These are phyloP conservation scores for Luffa aegyptiaca DNA, from an alignment of 306 rosid genomes.

Conservation along the genomic window DNA sequence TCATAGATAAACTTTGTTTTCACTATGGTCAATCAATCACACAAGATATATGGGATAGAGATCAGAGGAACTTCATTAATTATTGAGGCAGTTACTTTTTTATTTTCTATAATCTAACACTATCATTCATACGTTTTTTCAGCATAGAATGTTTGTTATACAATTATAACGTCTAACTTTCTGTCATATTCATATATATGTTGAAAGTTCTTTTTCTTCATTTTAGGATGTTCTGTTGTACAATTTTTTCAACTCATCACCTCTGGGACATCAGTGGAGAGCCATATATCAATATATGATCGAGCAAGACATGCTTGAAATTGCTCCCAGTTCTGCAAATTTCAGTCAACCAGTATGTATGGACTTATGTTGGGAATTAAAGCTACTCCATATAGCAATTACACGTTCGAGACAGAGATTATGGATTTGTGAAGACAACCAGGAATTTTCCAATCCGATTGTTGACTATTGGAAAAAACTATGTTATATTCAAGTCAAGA, in stretches of 20 bases:
- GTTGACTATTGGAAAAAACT: slow-evolving; percentile 58
- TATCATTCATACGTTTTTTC: not conserved
- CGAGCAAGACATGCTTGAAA: slow-evolving; percentile 37
- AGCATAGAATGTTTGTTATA: not conserved
- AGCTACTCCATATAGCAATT: slow-evolving; percentile 53
- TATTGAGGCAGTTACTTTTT: not conserved
- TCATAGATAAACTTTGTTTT: not conserved
- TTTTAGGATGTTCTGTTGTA: slow-evolving; percentile 54
- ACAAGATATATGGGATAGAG: not conserved
- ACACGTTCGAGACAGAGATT: slow-evolving; percentile 53
- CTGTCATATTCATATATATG: not conserved
- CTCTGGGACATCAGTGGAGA: slow-evolving; percentile 47
- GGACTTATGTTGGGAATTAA: slow-evolving; percentile 50
- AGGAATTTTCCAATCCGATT: slow-evolving; percentile 35
- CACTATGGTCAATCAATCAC: not conserved
- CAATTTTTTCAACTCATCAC: slow-evolving; percentile 54
- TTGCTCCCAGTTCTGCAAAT: slow-evolving; percentile 14
- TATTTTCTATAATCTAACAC: not conserved
- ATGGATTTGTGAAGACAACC: slow-evolving; percentile 53
- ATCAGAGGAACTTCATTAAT: not conserved
- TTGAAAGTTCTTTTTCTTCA: not conserved
- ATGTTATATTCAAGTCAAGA: slow-evolving; percentile 37
- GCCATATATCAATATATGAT: slow-evolving; percentile 47
- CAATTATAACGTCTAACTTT: not conserved
- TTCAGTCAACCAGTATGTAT: slow-evolving; percentile 32